These are phyloP conservation scores for Boeremia lycopersici DNA, from an alignment of 2,329 filamentous ascomycete genomes.

Conservation along the genomic window DNA sequence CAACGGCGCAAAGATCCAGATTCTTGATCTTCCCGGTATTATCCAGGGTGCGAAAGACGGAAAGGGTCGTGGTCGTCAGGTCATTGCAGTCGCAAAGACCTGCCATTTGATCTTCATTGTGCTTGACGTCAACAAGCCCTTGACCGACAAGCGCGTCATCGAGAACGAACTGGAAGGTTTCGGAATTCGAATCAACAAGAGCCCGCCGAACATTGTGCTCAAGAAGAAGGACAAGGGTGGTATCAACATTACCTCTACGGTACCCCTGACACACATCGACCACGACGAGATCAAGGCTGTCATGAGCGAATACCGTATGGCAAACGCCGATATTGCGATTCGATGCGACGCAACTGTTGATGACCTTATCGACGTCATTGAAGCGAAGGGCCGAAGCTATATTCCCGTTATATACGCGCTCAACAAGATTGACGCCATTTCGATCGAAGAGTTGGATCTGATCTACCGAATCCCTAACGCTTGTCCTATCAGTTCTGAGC, in stretches of 20 bases:
- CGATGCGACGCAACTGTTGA: constrained; percentile 97
- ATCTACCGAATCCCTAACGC: constrained; percentile 97
- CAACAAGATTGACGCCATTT: constrained; percentile 99
- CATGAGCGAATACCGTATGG: constrained; percentile 95
- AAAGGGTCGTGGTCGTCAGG: constrained; percentile 94
- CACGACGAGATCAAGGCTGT: constrained; percentile 97
- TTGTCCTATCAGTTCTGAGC: constrained; percentile 93
- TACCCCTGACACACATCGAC: constrained; percentile 89
- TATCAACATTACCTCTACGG: constrained; percentile 92
- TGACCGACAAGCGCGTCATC: constrained; percentile 96
- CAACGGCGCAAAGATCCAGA: constrained; percentile 96
- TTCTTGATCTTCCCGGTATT: constrained; percentile 97
- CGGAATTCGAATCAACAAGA: constrained; percentile 96
- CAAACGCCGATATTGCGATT: constrained; percentile 95
- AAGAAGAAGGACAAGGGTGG: constrained; percentile 99
- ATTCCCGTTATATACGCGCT: constrained; percentile 99
- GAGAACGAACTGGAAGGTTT: constrained; percentile 96
- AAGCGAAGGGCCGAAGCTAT: constrained; percentile 92
- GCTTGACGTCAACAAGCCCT: constrained; percentile 95
- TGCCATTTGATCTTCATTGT: constrained; percentile 99
- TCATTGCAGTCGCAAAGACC: constrained; percentile 98
- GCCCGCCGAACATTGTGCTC: constrained; percentile 97
- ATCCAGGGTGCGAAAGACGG: constrained; percentile 99
- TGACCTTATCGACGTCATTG: constrained; percentile 93
- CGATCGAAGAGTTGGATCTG: constrained; percentile 94